phyloP scores from a whole-genome alignment of 2,329 filamentous ascomycete species.

The Huntiella bhutanensis region DNA sequence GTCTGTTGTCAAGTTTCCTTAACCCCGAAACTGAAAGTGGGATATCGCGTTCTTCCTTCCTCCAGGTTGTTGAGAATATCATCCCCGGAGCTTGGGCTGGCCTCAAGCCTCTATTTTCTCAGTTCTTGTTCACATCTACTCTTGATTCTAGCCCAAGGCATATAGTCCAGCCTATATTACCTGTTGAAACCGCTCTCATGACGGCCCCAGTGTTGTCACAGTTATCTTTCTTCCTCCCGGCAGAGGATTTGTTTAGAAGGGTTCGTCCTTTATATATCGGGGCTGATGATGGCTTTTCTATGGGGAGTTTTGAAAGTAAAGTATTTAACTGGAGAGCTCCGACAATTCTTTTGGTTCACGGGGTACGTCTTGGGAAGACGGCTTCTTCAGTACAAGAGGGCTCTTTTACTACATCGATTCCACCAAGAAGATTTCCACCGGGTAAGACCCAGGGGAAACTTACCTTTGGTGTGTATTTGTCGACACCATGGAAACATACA shows the following conservation, averaged over 20 bases:
- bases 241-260: constrained; percentile 42
- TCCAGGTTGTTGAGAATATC: constrained; percentile 23
- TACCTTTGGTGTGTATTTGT: constrained; percentile 48
- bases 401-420: constrained; percentile 41
- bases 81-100: constrained; percentile 7
- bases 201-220: constrained; percentile 46
- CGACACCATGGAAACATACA: constrained; percentile 50
- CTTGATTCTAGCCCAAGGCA: not conserved
- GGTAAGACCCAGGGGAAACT: constrained; percentile 32
- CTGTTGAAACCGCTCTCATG: constrained; percentile 40
- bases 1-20: constrained; percentile 46
- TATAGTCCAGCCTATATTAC: constrained; percentile 29
- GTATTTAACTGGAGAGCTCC: constrained; percentile 63
- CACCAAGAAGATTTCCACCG: constrained; percentile 39
- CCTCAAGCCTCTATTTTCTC: not conserved
- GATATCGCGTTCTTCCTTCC: constrained; percentile 45
- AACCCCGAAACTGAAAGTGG: constrained; percentile 44
- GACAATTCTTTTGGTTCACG: constrained; percentile 51
- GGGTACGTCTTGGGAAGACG: constrained; percentile 35
- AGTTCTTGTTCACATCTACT: not conserved
- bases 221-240: constrained; percentile 53
- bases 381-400: constrained; percentile 32
- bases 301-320: constrained; percentile 56
- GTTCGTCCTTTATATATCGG: constrained; percentile 52
- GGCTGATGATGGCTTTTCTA: constrained; percentile 52